Evolutionary conservation across 192 early-diverging fungal species (phyloP).

Genomic region (Podila epigama): DNA sequence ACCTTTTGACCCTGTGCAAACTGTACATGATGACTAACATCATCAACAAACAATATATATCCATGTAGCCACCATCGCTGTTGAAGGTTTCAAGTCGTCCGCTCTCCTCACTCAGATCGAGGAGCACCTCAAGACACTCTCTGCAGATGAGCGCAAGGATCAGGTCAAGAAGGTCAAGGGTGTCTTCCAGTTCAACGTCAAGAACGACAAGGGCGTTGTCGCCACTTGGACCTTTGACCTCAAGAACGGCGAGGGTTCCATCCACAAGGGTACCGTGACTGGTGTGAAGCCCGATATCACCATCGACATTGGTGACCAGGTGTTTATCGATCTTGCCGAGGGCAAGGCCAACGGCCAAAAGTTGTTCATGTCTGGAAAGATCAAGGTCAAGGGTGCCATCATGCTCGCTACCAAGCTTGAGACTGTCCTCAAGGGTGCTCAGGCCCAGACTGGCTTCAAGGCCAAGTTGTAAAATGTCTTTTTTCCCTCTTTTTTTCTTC

Average conservation of each 20-base stretch:
- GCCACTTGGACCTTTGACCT: constrained; percentile 88
- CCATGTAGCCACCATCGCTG: constrained; percentile 3
- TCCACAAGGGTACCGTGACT: constrained; percentile 50
- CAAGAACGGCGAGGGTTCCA: constrained; percentile 62
- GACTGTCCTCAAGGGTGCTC: constrained; percentile 65
- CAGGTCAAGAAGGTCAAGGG: constrained; percentile 81
- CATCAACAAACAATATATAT: background rate
- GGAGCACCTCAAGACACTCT: constrained; percentile 61
- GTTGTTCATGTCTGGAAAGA: constrained; percentile 91
- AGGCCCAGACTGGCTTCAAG: constrained; percentile 52
- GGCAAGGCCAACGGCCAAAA: constrained; percentile 92
- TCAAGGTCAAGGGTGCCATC: constrained; percentile 82
- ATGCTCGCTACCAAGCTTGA: constrained; percentile 79
- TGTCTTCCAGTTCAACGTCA: constrained; percentile 88
- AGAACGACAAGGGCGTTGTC: constrained; percentile 69
- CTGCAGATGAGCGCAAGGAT: constrained; percentile 66
- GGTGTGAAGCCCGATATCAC: constrained; percentile 72
- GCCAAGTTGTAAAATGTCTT: constrained; percentile 67
- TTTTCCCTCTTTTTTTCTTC: background rate
- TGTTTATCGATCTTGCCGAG: constrained; percentile 83
- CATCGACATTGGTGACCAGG: constrained; percentile 74
- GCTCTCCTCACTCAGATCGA: constrained; percentile 77
- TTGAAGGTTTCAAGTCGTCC: constrained; percentile 77
- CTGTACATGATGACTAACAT: background rate
- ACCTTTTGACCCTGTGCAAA: background rate